Base-by-base conservation (phyloP, 345 rosid species). In the Erysimum cheiranthoides region DNA sequence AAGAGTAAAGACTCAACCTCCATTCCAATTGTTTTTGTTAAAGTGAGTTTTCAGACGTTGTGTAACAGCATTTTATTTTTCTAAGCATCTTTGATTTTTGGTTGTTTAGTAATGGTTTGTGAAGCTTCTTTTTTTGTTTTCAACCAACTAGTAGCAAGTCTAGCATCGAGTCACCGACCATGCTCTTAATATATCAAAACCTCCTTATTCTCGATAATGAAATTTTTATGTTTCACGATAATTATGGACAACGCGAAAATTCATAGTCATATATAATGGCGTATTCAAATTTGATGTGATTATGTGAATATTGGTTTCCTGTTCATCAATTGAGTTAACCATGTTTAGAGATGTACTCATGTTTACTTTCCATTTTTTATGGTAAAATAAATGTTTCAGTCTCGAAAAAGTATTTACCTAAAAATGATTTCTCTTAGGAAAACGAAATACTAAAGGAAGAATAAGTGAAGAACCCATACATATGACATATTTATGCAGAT, bases 151-250 rank as follows among this genome's bases (percentile, higher is more conserved):
- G 56, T 51, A 51, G 49, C 25, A 25, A 47, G 60, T 9, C 2
- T 25, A 68, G 39, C 50, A 68, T 45, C 46, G 8, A 49, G 46
- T 34, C 59, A 51, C 71, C 71, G 47, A 67, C 71, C 61, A 51
- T 36, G 36, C 36, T 67, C 49, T 13, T 14, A 51, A 13, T 12
- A 18, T 21, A 66, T 21, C 10, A 21, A 51, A 38, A 25, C 47
- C 36, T 67, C 36, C 36, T 21, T 21, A 21, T 21, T 21, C 25
- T 34, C 36, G 10, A 35, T 47, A 10, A 45, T 45, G 27, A 58
- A 25, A 39, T 9, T 47, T 59, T 14, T 8, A n/a, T 40, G 43
- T 59, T 45, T 21, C 43, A 63, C 54, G 45, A 53, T 17, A 54
- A 52, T 32, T 4, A 34, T 58, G 43, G 14, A 58, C 7, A 43